These are phyloP conservation scores for Chytriomyces sp. DNA, from an alignment of 192 early-diverging fungal genomes.

Conservation along the genomic window DNA sequence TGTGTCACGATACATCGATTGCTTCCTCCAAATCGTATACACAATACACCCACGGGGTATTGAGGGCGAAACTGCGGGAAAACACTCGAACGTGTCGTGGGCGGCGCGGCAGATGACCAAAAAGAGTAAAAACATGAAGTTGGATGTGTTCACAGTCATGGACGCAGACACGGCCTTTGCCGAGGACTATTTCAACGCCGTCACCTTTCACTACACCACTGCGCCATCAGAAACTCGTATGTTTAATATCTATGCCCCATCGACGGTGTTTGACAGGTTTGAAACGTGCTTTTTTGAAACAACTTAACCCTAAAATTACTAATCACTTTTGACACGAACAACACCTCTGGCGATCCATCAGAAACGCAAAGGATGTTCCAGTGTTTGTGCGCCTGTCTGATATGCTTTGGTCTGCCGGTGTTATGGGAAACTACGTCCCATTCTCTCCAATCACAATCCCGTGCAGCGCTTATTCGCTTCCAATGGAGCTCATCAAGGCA, in stretches of 20 bases:
- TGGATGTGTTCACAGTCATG: slow-evolving; percentile 66
- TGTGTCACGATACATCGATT: slow-evolving; percentile 55
- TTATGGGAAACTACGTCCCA: slow-evolving; percentile 66
- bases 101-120: slow-evolving; percentile 56
- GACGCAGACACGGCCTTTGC: slow-evolving; percentile 75
- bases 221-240: slow-evolving; percentile 26
- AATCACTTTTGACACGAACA: not conserved
- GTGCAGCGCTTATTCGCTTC: slow-evolving; percentile 70
- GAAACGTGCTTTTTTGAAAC: slow-evolving; percentile 6
- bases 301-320: too few species aligned
- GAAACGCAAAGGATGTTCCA: slow-evolving; percentile 67
- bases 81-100: slow-evolving; percentile 69
- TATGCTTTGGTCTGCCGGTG: slow-evolving; percentile 66
- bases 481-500: slow-evolving; percentile 65
- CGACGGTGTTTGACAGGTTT: slow-evolving; percentile 53
- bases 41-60: slow-evolving; percentile 66
- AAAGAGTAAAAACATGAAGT: slow-evolving; percentile 28
- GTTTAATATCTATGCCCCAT: slow-evolving; percentile 44
- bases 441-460: slow-evolving; percentile 62
- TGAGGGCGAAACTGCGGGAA: slow-evolving; percentile 68
- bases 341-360: not conserved
- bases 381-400: slow-evolving; percentile 69
- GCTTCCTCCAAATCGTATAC: slow-evolving; percentile 66
- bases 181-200: slow-evolving; percentile 63
- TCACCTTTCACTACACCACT: slow-evolving; percentile 43